Evolutionary conservation across 1,139 yeast genomes (phyloP).

Genomic region (Geotrichum phurueaensis): DNA sequence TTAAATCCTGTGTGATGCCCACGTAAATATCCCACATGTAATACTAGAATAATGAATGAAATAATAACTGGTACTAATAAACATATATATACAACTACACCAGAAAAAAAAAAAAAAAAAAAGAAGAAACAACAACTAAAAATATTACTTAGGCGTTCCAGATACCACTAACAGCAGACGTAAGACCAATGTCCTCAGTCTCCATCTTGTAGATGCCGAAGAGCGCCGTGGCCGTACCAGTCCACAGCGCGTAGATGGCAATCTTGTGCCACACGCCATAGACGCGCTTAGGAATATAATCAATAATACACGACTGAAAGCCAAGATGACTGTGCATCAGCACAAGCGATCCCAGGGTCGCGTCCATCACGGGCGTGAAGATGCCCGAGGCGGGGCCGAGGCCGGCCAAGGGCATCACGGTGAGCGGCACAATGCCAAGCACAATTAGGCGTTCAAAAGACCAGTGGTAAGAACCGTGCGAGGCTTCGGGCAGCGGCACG

Average conservation of each 20-base stretch:
- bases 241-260: constrained; percentile 58
- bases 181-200: constrained; percentile 52
- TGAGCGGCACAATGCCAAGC: constrained; percentile 66
- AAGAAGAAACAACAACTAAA: background rate
- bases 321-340: constrained; percentile 77
- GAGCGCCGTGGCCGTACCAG: constrained; percentile 66
- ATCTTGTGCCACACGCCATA: constrained; percentile 65
- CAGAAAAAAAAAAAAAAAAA: background rate
- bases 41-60: background rate
- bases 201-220: constrained; percentile 82
- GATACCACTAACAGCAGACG: constrained; percentile 37
- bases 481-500: constrained; percentile 52
- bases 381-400: constrained; percentile 33
- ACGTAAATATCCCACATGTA: background rate
- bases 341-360: constrained; percentile 55
- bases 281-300: constrained; percentile 80
- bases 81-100: background rate
- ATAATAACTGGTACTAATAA: background rate
- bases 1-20: background rate
- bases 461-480: constrained; percentile 90
- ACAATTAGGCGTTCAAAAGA: constrained; percentile 71
- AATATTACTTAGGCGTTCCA: constrained; percentile 46
- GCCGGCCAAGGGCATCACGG: constrained; percentile 65
- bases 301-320: constrained; percentile 77
- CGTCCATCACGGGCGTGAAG: constrained; percentile 63